Percentiles rank a stretch among this genome's conserved stretches.
Evolutionary conservation across 805 yeast genomes (phyloP).

Genomic region (Monosporozyma unispora): DNA sequence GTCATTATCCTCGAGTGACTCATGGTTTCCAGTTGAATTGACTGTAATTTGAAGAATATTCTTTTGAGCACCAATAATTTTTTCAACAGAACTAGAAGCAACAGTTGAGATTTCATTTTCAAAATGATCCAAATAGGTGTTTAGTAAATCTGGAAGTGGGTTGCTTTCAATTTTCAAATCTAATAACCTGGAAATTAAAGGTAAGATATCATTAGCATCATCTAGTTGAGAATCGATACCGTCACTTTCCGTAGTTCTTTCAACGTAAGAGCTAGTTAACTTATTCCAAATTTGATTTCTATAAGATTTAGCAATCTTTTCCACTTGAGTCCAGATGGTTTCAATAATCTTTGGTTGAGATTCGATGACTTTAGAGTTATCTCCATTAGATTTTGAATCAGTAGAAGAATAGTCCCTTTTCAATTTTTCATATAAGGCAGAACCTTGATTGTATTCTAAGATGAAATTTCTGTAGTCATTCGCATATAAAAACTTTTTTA

Average conservation of each 20-base stretch:
- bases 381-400: background rate
- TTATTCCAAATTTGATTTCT: conserved; percentile 45
- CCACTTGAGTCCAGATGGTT: conserved; percentile 50
- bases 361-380: background rate
- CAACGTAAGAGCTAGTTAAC: conserved; percentile 25
- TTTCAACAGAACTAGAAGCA: conserved; percentile 34
- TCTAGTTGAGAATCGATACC: background rate
- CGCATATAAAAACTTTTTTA: conserved; percentile 35
- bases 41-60: conserved; percentile 27
- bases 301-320: conserved; percentile 44
- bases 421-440: conserved; percentile 20
- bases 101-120: conserved; percentile 33
- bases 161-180: conserved; percentile 57
- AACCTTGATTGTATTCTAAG: conserved; percentile 48
- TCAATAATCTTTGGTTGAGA: conserved; percentile 32
- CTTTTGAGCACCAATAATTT: conserved; percentile 34
- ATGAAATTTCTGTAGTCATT: conserved; percentile 52
- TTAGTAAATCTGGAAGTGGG: conserved; percentile 58
- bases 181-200: conserved; percentile 43
- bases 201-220: conserved; percentile 24
- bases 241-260: background rate
- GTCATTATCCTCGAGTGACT: conserved; percentile 8
- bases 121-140: conserved; percentile 38
- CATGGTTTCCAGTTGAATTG: conserved; percentile 10
- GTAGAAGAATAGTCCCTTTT: conserved; percentile 1